Conservation (phyloP, 2,329 filamentous ascomycete species). For the Penicillium nordicum region DNA sequence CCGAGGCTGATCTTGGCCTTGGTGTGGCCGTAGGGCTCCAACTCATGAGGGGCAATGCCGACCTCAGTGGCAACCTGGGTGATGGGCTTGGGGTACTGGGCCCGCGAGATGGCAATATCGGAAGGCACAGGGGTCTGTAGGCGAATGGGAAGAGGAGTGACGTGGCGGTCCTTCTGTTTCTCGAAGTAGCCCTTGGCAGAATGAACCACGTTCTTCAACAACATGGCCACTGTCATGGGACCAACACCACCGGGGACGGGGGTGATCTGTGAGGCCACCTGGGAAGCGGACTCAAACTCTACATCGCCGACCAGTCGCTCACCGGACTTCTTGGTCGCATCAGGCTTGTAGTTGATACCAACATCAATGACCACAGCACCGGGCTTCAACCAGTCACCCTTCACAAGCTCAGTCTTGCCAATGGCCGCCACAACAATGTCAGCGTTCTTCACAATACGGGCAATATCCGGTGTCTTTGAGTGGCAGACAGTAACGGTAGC, state of each 20-base stretch:
- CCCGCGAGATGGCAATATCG: conserved; percentile 86
- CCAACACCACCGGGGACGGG: conserved; percentile 95
- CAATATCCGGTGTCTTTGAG: conserved; percentile 74
- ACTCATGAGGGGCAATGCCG: conserved; percentile 80
- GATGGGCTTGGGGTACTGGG: conserved; percentile 89
- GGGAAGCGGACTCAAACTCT: conserved; percentile 76
- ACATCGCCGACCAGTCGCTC: conserved; percentile 92
- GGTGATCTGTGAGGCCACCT: conserved; percentile 90
- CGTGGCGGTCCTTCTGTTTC: conserved; percentile 72
- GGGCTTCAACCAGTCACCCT: conserved; percentile 92
- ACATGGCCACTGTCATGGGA: conserved; percentile 98
- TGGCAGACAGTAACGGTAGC: conserved; percentile 97
- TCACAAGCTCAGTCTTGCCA: conserved; percentile 80
- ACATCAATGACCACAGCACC: conserved; percentile 97
- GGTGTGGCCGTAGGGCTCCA: conserved; percentile 91
- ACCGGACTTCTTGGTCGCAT: conserved; percentile 86
- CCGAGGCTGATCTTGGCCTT: conserved; percentile 92
- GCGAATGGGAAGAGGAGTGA: conserved; percentile 79
- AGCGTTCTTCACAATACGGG: conserved; percentile 72
- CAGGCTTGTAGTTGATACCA: conserved; percentile 91
- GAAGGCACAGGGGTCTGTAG: conserved; percentile 81
- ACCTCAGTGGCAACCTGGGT: conserved; percentile 79
- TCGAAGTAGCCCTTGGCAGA: conserved; percentile 79
- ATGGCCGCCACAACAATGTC: conserved; percentile 92
- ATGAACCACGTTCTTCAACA: conserved; percentile 91